phyloP scores from a whole-genome alignment of 306 rosid species.

The Delonix regia region DNA sequence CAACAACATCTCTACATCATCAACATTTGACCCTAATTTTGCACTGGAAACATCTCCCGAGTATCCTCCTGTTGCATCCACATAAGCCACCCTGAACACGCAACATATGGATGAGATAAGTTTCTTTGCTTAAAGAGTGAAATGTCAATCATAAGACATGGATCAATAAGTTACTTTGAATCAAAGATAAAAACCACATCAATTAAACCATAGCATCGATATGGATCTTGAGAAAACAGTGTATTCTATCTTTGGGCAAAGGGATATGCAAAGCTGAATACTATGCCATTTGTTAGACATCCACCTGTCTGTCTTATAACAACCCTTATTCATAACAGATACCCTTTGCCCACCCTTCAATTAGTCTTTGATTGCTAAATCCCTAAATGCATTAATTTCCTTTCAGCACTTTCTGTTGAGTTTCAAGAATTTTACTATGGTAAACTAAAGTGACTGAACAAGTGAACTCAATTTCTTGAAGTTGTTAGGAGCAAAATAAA shows the following conservation, averaged over 20 bases:
- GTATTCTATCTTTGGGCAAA: neutral
- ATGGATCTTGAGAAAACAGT: neutral
- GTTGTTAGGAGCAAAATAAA: slow-evolving; percentile 18
- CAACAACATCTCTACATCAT: slow-evolving; percentile 59
- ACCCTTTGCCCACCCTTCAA: neutral
- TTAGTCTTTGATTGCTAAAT: slow-evolving; percentile 6
- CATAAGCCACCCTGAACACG: slow-evolving; percentile 55
- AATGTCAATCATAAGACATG: slow-evolving; percentile 26
- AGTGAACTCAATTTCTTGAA: slow-evolving; percentile 23
- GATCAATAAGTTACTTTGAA: slow-evolving; percentile 27
- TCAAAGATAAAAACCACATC: slow-evolving; percentile 5
- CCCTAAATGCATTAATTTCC: slow-evolving; percentile 29
- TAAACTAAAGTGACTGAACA: slow-evolving; percentile 21
- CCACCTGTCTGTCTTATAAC: slow-evolving; percentile 12
- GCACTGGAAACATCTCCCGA: slow-evolving; percentile 41
- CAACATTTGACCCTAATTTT: slow-evolving; percentile 46
- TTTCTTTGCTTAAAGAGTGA: slow-evolving; percentile 21
- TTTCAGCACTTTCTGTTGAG: slow-evolving; percentile 1
- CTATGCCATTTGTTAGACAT: slow-evolving; percentile 17
- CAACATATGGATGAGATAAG: slow-evolving; percentile 33
- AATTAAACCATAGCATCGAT: slow-evolving; percentile 17
- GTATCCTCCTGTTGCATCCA: slow-evolving; percentile 38
- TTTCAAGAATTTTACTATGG: slow-evolving; percentile 7
- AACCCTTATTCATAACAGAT: slow-evolving; percentile 20
- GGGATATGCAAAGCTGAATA: slow-evolving; percentile 22